Evolutionary conservation across 1,284 basidiomycete species (phyloP).

Genomic region (Omphalotus olearius): DNA sequence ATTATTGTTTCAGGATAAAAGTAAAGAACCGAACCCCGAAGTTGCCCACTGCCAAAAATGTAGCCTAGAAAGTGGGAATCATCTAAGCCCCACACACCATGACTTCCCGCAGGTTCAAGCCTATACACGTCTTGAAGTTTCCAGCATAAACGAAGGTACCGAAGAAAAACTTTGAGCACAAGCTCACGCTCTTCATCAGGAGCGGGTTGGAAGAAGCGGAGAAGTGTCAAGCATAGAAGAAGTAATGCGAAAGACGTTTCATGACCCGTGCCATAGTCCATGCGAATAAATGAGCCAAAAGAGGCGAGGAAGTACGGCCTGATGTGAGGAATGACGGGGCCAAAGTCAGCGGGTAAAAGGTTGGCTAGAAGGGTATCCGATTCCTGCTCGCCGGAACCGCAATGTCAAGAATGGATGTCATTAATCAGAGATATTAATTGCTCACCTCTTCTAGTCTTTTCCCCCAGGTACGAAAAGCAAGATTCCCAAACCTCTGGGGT

Average conservation of each 20-base stretch:
- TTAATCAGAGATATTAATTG: constrained; percentile 15
- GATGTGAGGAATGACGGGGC: constrained; percentile 49
- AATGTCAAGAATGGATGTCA: neutral
- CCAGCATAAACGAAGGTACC: constrained; percentile 84
- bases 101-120: constrained; percentile 94
- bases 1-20: constrained; percentile 6
- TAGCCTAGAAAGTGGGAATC: constrained; percentile 92
- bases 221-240: constrained; percentile 62
- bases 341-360: constrained; percentile 43
- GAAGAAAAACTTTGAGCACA: constrained; percentile 63
- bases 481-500: constrained; percentile 92
- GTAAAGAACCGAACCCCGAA: constrained; percentile 53
- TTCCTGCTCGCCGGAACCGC: constrained; percentile 38
- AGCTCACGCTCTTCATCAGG: constrained; percentile 56
- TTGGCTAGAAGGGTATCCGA: constrained; percentile 51
- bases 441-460: constrained; percentile 71
- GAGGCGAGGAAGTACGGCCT: constrained; percentile 78
- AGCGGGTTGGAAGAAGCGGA: constrained; percentile 56
- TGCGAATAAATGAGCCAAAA: constrained; percentile 87
- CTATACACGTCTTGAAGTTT: constrained; percentile 85
- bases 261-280: constrained; percentile 98
- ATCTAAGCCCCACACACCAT: constrained; percentile 98
- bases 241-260: constrained; percentile 87
- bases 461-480: constrained; percentile 89
- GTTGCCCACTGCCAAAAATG: constrained; percentile 88